These are phyloP conservation scores for Protea cynaroides DNA, from an alignment of 164 flowering plant species.

Conservation along the genomic window DNA sequence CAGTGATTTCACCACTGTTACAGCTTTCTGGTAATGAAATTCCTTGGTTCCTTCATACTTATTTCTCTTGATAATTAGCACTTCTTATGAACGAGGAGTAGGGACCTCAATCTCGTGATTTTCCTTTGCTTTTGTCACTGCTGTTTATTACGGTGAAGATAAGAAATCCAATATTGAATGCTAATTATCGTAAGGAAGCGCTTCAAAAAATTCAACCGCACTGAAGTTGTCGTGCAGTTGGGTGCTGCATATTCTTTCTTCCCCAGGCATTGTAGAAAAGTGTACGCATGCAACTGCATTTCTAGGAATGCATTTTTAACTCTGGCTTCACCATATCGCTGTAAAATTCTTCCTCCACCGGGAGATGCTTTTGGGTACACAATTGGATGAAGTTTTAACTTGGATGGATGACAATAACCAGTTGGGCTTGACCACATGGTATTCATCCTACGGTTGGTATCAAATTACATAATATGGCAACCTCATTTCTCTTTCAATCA, in stretches of 20 bases:
- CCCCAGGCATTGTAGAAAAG: neutral
- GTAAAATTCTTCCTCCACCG: too few species aligned
- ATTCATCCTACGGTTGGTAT: too few species aligned
- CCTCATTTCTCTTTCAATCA: too few species aligned
- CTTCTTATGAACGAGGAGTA: neutral
- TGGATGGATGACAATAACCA: too few species aligned
- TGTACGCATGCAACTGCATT: too few species aligned
- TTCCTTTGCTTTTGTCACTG: neutral
- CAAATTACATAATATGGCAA: too few species aligned
- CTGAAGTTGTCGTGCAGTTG: neutral
- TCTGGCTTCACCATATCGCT: too few species aligned
- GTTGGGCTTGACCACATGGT: too few species aligned
- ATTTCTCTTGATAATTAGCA: neutral
- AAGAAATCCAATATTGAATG: neutral
- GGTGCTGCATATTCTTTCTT: neutral
- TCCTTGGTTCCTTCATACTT: neutral
- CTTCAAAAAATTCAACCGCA: neutral
- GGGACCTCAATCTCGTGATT: neutral
- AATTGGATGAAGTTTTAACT: too few species aligned
- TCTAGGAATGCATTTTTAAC: too few species aligned
- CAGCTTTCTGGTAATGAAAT: conserved; percentile 67
- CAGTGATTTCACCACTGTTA: conserved; percentile 71
- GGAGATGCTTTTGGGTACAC: too few species aligned
- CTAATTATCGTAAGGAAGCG: neutral
- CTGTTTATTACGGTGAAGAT: neutral